Percentiles rank a stretch among this genome's conserved stretches.
phyloP scores from a whole-genome alignment of 1,284 basidiomycete species.

The Apiotrichum porosum region DNA sequence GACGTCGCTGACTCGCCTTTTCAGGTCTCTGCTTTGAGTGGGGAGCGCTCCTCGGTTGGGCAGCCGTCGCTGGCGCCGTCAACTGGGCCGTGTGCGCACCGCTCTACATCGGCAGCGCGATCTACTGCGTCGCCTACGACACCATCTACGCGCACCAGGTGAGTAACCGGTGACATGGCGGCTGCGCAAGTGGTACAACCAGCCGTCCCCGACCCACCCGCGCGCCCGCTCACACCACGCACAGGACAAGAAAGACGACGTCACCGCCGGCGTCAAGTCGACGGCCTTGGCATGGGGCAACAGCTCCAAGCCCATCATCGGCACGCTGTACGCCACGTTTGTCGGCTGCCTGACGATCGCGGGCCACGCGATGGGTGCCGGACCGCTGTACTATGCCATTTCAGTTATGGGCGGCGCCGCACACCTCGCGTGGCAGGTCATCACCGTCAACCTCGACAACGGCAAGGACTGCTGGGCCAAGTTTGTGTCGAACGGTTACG shows the following conservation, averaged over 20 bases:
- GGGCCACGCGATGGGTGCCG: constrained; percentile 70
- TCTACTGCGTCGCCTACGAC: constrained; percentile 96
- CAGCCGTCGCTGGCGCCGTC: constrained; percentile 76
- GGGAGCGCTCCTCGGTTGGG: constrained; percentile 95
- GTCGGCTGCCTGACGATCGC: constrained; percentile 71
- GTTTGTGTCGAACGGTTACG: constrained; percentile 81
- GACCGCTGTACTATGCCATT: constrained; percentile 67
- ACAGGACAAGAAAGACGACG: constrained; percentile 92
- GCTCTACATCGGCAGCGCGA: constrained; percentile 81
- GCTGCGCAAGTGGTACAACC: background rate
- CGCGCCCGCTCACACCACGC: background rate
- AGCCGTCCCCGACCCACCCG: background rate
- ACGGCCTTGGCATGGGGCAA: constrained; percentile 87
- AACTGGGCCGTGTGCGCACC: constrained; percentile 82
- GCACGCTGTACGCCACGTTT: constrained; percentile 67
- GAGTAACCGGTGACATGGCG: constrained; percentile 11
- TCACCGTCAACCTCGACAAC: constrained; percentile 68
- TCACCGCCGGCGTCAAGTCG: constrained; percentile 81
- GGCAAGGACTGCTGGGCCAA: constrained; percentile 86
- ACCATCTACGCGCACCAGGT: constrained; percentile 99
- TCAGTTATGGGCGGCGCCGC: constrained; percentile 67
- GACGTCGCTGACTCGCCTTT: too few relatives aligned
- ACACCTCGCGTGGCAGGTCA: constrained; percentile 79
- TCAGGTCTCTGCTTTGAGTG: constrained; percentile 92
- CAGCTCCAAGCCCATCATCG: constrained; percentile 70